A percentile compares a stretch with the other conserved stretches of the same genome.
Conservation (phyloP, 805 yeast species). For the Wickerhamiella sergipiensis region DNA sequence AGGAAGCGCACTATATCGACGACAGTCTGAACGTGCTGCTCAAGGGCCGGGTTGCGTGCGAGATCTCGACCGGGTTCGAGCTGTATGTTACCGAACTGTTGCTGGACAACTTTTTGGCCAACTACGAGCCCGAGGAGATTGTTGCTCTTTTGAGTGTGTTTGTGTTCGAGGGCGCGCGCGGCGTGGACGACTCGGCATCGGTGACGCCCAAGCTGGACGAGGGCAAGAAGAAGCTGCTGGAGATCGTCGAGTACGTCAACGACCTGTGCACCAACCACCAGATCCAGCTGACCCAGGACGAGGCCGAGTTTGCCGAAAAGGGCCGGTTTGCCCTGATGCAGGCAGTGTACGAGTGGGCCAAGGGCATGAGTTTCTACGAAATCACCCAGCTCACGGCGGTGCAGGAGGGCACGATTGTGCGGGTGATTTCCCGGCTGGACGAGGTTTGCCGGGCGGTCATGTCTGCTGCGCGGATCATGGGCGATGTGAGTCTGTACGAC, state of each 20-base stretch:
- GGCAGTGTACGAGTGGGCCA: constrained; percentile 96
- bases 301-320: constrained; percentile 66
- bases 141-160: constrained; percentile 89
- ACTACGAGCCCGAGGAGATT: constrained; percentile 88
- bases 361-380: constrained; percentile 82
- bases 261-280: constrained; percentile 51
- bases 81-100: constrained; percentile 85
- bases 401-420: constrained; percentile 91
- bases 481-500: constrained; percentile 77
- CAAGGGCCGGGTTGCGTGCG: constrained; percentile 32
- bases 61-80: constrained; percentile 68
- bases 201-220: constrained; percentile 71
- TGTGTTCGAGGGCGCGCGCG: constrained; percentile 77
- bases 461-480: constrained; percentile 86
- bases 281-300: constrained; percentile 69
- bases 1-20: constrained; percentile 72
- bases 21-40: constrained; percentile 54
- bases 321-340: constrained; percentile 83
- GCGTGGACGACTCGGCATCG: constrained; percentile 49
- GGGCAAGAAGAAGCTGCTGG: constrained; percentile 45
- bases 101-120: constrained; percentile 81
- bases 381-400: constrained; percentile 81
- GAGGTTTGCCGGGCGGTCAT: constrained; percentile 92
- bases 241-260: constrained; percentile 51
- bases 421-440: constrained; percentile 87